Percentiles rank a stretch among this genome's conserved stretches.
phyloP scores from a whole-genome alignment of 164 flowering plant genomes.

The Cinnamomum chago region DNA sequence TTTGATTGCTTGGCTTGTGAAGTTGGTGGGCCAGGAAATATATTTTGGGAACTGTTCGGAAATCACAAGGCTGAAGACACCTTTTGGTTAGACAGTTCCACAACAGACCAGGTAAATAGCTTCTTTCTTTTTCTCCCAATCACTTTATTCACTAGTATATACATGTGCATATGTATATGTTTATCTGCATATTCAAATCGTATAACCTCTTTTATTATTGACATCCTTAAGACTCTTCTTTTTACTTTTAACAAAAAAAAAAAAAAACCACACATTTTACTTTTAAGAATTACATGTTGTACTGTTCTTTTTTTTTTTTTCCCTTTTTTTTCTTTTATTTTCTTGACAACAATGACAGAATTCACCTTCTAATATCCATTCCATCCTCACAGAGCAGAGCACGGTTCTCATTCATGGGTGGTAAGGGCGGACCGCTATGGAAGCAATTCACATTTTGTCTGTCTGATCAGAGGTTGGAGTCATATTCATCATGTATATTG shows the following conservation, averaged over 20 bases:
- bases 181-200: neutral
- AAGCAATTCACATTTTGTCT: slow-evolving; percentile 66
- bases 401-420: slow-evolving; percentile 96
- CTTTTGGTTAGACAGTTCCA: slow-evolving; percentile 96
- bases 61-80: slow-evolving; percentile 57
- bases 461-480: slow-evolving; percentile 50
- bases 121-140: neutral
- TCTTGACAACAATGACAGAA: neutral
- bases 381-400: slow-evolving; percentile 57
- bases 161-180: neutral
- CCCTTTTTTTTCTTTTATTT: neutral
- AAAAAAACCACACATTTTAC: no score
- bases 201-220: neutral
- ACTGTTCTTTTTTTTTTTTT: no score
- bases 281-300: no score
- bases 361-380: neutral
- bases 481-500: slow-evolving; percentile 4
- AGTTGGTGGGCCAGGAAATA: slow-evolving; percentile 78
- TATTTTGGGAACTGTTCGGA: slow-evolving; percentile 73
- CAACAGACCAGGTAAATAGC: slow-evolving; percentile 63
- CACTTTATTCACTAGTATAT: neutral
- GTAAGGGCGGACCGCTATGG: slow-evolving; percentile 92
- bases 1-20: slow-evolving; percentile 44
- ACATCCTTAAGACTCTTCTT: neutral
- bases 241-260: neutral